A percentile compares a stretch with the other conserved stretches of the same genome.
phyloP scores from a whole-genome alignment of 2,329 filamentous ascomycete species.

The Xylariaceae sp. region DNA sequence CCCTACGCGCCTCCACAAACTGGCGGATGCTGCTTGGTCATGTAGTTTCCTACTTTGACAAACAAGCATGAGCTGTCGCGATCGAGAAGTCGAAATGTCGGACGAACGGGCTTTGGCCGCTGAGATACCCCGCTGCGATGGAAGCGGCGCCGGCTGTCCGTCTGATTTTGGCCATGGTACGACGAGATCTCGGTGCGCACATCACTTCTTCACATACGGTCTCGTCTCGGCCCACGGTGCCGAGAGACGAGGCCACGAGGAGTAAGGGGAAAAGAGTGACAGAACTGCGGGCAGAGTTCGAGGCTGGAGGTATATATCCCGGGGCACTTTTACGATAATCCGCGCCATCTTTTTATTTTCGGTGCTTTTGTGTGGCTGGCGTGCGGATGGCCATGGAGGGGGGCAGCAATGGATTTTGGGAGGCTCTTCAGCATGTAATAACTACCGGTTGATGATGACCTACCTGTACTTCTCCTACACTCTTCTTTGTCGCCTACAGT shows the following conservation, averaged over 20 bases:
- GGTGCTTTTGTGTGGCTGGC: constrained; percentile 16
- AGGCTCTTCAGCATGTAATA: constrained; percentile 42
- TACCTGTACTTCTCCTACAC: constrained; percentile 27
- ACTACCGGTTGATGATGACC: constrained; percentile 33
- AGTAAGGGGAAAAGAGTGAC: constrained; percentile 9
- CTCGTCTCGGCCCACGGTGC: neutral
- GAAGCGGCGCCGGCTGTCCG: constrained; percentile 14
- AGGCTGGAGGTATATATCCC: constrained; percentile 12
- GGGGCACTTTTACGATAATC: constrained; percentile 25
- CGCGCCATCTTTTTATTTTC: constrained; percentile 20
- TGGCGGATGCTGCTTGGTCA: constrained; percentile 88
- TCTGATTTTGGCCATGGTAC: constrained; percentile 16
- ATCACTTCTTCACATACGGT: neutral
- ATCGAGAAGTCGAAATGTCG: no score
- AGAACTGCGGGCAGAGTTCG: constrained; percentile 13
- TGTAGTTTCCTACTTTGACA: no score
- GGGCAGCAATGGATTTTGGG: constrained; percentile 22
- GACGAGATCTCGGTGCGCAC: constrained; percentile 4
- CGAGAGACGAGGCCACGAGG: neutral
- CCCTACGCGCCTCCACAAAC: constrained; percentile 96
- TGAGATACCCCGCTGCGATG: constrained; percentile 15
- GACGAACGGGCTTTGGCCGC: constrained; percentile 7
- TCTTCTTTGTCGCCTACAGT: constrained; percentile 22
- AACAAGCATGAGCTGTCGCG: no score
- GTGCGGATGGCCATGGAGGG: constrained; percentile 14